phyloP scores from a whole-genome alignment of 495 filamentous ascomycete species.

The Aspergillus sparsus region DNA sequence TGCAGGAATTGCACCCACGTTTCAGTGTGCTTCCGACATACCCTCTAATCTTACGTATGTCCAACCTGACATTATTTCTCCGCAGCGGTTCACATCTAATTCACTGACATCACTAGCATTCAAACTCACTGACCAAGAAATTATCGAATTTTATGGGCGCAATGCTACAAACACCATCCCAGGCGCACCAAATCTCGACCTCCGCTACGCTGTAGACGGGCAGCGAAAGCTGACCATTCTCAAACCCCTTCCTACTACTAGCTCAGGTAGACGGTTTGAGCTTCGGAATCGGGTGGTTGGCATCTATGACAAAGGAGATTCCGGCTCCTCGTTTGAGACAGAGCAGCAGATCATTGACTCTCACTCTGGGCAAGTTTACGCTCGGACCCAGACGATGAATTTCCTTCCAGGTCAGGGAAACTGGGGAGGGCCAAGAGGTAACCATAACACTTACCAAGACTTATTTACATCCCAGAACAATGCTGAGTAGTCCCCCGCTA shows the following conservation, averaged over 20 bases:
- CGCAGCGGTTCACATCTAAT: neutral
- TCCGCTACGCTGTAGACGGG: constrained; percentile 74
- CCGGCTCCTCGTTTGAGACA: constrained; percentile 77
- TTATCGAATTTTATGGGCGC: constrained; percentile 79
- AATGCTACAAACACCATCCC: constrained; percentile 62
- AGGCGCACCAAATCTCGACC: constrained; percentile 74
- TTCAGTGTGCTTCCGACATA: constrained; percentile 87
- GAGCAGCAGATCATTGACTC: constrained; percentile 75
- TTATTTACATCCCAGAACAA: too few relatives aligned
- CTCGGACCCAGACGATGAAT: constrained; percentile 61
- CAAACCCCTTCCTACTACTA: constrained; percentile 73
- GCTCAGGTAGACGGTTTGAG: constrained; percentile 71
- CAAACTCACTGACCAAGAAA: constrained; percentile 73
- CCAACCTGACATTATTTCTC: neutral
- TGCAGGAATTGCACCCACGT: constrained; percentile 77
- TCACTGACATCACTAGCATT: constrained; percentile 60
- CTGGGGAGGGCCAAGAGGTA: constrained; percentile 86
- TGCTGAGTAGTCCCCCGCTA: neutral
- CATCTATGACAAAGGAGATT: constrained; percentile 87
- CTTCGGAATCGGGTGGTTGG: constrained; percentile 76
- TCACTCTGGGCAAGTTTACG: constrained; percentile 69
- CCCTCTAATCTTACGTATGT: constrained; percentile 72
- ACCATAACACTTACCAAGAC: too few relatives aligned
- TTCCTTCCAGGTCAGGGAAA: constrained; percentile 82
- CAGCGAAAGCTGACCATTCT: constrained; percentile 76